Conservation (phyloP, 2,329 filamentous ascomycete genomes). For the Ambrosiella beaveri region DNA sequence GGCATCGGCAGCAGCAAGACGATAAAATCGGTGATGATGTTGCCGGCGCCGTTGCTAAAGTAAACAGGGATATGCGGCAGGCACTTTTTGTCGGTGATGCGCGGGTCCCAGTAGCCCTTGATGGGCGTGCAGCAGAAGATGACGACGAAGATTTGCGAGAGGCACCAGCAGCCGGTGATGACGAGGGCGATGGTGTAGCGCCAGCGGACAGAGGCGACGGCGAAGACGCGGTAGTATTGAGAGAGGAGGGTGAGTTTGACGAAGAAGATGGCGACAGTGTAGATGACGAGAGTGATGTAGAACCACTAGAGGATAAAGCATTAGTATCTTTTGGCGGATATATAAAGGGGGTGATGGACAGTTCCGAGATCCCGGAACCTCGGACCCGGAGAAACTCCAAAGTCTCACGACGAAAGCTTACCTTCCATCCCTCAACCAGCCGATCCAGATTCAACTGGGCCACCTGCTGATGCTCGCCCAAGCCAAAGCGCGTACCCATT, state of each 20-base stretch:
- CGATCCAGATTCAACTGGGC: conserved; percentile 15
- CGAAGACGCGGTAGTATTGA: conserved; percentile 21
- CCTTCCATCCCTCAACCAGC: conserved; percentile 14
- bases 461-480: conserved; percentile 17
- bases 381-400: too few relatives aligned
- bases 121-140: conserved; percentile 8
- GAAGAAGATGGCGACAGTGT: conserved; percentile 20
- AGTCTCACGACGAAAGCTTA: conserved; percentile 5
- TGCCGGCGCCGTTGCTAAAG: conserved; percentile 21
- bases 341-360: background rate
- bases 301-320: conserved; percentile 11
- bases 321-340: background rate
- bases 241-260: conserved; percentile 20
- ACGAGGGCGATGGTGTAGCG: conserved; percentile 18
- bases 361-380: background rate
- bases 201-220: conserved; percentile 14
- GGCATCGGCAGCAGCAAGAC: conserved; percentile 24
- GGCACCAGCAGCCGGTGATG: conserved; percentile 17
- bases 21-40: conserved; percentile 22
- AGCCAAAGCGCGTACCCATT: conserved; percentile 16
- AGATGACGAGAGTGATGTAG: conserved; percentile 17
- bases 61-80: conserved; percentile 19
- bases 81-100: conserved; percentile 16
- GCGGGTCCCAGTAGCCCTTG: conserved; percentile 16
- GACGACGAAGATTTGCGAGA: conserved; percentile 15